A percentile compares a stretch with the other conserved stretches of the same genome.
Evolutionary conservation across 2,329 filamentous ascomycete species (phyloP).

Genomic region (Hypoxylon sp.): DNA sequence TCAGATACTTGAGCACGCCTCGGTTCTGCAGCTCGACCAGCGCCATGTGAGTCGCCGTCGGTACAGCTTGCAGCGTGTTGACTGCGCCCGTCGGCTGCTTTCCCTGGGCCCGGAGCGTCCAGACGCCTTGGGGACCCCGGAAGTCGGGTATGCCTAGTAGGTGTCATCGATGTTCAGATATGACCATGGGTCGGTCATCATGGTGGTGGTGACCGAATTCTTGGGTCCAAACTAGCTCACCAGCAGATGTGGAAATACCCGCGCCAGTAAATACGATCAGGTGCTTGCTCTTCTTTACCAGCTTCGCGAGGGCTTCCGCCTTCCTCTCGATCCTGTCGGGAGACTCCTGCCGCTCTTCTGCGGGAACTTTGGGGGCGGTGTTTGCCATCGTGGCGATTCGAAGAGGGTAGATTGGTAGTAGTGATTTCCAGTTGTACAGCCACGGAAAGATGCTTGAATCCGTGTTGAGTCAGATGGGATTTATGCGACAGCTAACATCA

Average conservation of each 20-base stretch:
- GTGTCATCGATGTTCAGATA: conserved; percentile 20
- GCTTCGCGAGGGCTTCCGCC: conserved; percentile 48
- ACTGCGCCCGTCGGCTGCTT: conserved; percentile 45
- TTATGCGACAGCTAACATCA: not conserved
- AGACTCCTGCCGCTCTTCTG: conserved; percentile 41
- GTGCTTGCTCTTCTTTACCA: conserved; percentile 54
- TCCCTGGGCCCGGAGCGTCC: conserved; percentile 56
- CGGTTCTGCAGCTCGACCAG: conserved; percentile 54
- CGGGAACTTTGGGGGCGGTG: conserved; percentile 37
- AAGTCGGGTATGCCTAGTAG: conserved; percentile 58
- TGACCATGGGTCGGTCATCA: not conserved
- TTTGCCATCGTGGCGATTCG: conserved; percentile 27
- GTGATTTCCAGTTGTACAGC: not conserved
- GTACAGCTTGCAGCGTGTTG: conserved; percentile 54
- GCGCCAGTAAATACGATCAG: conserved; percentile 58
- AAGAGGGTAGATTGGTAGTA: not conserved
- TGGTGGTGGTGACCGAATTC: not conserved
- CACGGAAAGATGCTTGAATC: not conserved
- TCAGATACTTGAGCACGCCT: conserved; percentile 53
- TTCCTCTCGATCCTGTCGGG: conserved; percentile 47
- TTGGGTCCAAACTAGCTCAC: too few relatives aligned
- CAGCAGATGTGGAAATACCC: conserved; percentile 57
- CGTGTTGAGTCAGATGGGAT: not conserved
- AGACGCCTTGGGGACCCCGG: conserved; percentile 56
- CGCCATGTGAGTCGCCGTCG: conserved; percentile 57